Evolutionary conservation across 179 eudicot genomes (phyloP), one percentile per base, ranked within the genome.

Genomic region (Sideroxylon spinosum): DNA sequence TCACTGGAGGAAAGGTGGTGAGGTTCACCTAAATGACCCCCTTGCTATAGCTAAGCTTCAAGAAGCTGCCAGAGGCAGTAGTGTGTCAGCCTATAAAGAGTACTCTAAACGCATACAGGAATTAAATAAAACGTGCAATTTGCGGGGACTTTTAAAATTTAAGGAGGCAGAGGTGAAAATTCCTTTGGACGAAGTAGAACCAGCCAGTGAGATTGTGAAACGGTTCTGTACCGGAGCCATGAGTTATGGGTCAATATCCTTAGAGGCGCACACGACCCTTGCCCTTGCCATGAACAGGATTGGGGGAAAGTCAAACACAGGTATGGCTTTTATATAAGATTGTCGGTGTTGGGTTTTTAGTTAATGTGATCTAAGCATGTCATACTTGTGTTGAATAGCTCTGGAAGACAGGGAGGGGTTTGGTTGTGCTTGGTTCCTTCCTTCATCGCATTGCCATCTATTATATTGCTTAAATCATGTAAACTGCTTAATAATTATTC

Each of bases 1-100:
- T 81, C 99, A 97, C 82, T 97, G 99, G 99, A 92, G 99, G 82
- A 92, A 94, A 86, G 93, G 86, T 78, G 99, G 99, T 66, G 99
- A 97, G 73, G 80, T 91, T 75, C 99, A 97, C 82, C 86, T 97
- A 46, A 97, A 97, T 56, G 98, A 97, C 53, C 99, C 99, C 29
- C 87, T 97, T 73, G 98, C 98, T 60, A 97, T 97, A 26, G 95
- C 99, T 62, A 97, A 97, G 83, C 83, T 97, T 84, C 98, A 94
- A 81, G 99, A 97, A 82, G 99, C 99, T 83, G 88, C 99, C 75
- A 84, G 85, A 83, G 81, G 91, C 23, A 94, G 92, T 59, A 96
- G 98, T 76, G 98, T 94, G 67, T 97, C 86, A 57, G 99, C 97
- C n/a, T 96, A 96, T 78, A 94, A 96, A 79, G 99, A 96, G 71